A percentile compares a stretch with the other conserved stretches of the same genome.
Conservation (phyloP, 495 filamentous ascomycete species). For the Lasiosphaeria hispida region DNA sequence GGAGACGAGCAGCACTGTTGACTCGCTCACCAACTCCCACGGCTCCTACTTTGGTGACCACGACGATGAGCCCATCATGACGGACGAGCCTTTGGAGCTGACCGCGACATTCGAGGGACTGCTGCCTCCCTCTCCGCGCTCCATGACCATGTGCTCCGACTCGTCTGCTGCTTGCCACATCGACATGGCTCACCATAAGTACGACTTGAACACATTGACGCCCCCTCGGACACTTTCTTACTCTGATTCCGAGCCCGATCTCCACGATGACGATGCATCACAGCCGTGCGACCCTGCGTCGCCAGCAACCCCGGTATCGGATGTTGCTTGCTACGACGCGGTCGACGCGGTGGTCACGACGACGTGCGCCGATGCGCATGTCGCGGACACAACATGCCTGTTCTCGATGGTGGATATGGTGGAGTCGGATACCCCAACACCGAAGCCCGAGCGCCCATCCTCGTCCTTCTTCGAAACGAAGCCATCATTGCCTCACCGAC, state of each 20-base stretch:
- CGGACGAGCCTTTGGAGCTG: constrained; percentile 42
- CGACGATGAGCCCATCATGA: constrained; percentile 35
- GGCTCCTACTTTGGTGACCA: constrained; percentile 38
- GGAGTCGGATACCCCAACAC: constrained; percentile 41
- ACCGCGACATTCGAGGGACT: constrained; percentile 23
- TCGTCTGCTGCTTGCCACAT: constrained; percentile 34
- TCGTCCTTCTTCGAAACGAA: constrained; percentile 32
- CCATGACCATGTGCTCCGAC: constrained; percentile 48
- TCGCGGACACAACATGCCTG: constrained; percentile 1
- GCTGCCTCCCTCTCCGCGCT: constrained; percentile 46
- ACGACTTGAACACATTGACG: constrained; percentile 29
- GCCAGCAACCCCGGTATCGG: constrained; percentile 34
- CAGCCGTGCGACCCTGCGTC: constrained; percentile 34
- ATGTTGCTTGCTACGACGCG: constrained; percentile 24
- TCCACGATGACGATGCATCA: constrained; percentile 31
- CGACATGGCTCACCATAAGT: constrained; percentile 22
- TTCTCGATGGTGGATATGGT: constrained; percentile 11
- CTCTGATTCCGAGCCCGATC: constrained; percentile 41
- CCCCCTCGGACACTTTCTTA: constrained; percentile 44
- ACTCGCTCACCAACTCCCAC: constrained; percentile 20
- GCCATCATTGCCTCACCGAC: constrained; percentile 25
- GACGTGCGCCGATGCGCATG: constrained; percentile 6
- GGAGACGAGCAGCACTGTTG: constrained; percentile 29
- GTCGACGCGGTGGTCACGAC: constrained; percentile 17
- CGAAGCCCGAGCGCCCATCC: constrained; percentile 30